Conservation (phyloP, 441 rosid species). For the Populus tomentosa region DNA sequence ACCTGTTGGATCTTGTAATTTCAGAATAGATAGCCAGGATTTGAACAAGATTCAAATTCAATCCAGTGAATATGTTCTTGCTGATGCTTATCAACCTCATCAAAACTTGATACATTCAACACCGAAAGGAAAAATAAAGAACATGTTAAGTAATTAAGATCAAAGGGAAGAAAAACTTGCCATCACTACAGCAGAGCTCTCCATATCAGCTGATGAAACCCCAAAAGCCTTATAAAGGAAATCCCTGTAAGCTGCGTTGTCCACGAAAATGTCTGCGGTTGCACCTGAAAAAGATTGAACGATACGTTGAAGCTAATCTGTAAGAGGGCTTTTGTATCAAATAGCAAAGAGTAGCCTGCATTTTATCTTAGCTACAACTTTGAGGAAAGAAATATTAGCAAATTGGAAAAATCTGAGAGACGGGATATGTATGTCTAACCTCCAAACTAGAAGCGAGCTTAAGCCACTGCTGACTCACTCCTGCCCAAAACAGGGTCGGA, state of each 20-base stretch:
- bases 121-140: not conserved
- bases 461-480: constrained; percentile 24
- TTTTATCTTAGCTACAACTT: not conserved
- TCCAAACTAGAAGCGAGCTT: constrained; percentile 22
- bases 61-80: no score
- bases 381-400: not conserved
- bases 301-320: not conserved
- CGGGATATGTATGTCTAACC: constrained; percentile 6
- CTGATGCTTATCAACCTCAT: no score
- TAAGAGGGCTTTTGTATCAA: no score
- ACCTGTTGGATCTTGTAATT: no score
- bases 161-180: constrained; percentile 7
- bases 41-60: no score
- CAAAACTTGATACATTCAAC: no score
- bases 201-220: constrained; percentile 48
- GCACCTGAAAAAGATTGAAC: constrained; percentile 20
- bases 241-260: constrained; percentile 44
- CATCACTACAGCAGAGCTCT: constrained; percentile 48
- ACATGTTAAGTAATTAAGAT: not conserved
- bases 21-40: no score
- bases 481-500: constrained; percentile 31
- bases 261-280: constrained; percentile 42
- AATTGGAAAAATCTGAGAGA: no score
- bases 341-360: no score
- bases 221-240: constrained; percentile 34